Evolutionary conservation across 192 early-diverging fungal species (phyloP), one percentile per base, ranked within the genome.

Genomic region (Umbelopsis sp.): DNA sequence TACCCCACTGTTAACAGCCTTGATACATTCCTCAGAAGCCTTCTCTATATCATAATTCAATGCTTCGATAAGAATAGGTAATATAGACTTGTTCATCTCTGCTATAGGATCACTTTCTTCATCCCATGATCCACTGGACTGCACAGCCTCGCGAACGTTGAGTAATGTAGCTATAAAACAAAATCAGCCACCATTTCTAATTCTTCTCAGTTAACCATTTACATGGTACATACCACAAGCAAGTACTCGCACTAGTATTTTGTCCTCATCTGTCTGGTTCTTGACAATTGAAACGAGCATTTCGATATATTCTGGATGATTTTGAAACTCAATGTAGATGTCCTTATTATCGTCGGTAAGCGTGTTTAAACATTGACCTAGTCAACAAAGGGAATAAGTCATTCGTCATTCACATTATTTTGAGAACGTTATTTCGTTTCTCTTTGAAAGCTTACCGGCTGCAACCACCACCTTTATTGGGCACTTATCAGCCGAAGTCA

Each of bases 261-360:
- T 73, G 49, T 91, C 87, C n/a, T 90, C 88, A 51, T 68, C 68
- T 53, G 70, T 71, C 43, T 75, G 53, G 29, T 80, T 79, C 25
- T 74, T 79, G 16, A 89, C 72, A 24, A 87, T 80, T 26, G 77
- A 77, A 68, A 82, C 78, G 31, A 93, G 78, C 20, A 75, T 78
- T 16, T 78, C 72, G 11, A 87, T 77, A 14, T 88, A 87, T 66
- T 83, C 82, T 6, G 83, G 79, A 70, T 89, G 88, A 20, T 77
- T 72, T 31, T 83, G 72, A 77, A 93, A 88, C 4, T 86, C 73
- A 26, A 84, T 79, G 50, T 87, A 74, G 36, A 87, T 84, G 4
- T 84, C 82, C 14, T 77, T 69, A 71, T 94, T 94, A 20, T 92
- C 91, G 59, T 95, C 94, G 0, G 93, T 92, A 47, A 97, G 80